phyloP scores from a whole-genome alignment of 2,329 filamentous ascomycete species.

The Cladosporium sp. region DNA sequence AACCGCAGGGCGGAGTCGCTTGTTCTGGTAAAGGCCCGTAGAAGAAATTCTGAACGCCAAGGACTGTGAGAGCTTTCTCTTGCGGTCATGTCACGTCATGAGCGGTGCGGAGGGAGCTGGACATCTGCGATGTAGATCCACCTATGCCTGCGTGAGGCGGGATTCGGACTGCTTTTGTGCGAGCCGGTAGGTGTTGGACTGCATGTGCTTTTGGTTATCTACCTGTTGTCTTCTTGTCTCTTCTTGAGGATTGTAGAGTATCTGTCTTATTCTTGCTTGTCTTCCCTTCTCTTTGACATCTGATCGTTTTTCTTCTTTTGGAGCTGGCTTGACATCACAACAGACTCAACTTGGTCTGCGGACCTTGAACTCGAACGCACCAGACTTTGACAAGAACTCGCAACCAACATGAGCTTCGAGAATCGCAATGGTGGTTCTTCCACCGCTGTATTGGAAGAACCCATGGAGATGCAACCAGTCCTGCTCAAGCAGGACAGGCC shows the following conservation, averaged over 20 bases:
- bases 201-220: neutral
- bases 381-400: neutral
- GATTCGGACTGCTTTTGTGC: neutral
- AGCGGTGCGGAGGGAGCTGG: neutral
- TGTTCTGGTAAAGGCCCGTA: neutral
- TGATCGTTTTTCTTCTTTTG: no score
- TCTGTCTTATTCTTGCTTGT: neutral
- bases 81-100: neutral
- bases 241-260: no score
- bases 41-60: neutral
- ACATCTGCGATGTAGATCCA: neutral
- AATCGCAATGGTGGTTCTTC: slow-evolving; percentile 30
- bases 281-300: neutral
- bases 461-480: slow-evolving; percentile 31
- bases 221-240: neutral
- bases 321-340: neutral
- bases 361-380: neutral
- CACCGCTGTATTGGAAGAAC: slow-evolving; percentile 29
- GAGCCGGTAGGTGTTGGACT: neutral
- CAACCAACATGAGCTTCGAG: slow-evolving; percentile 21
- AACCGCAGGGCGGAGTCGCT: neutral
- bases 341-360: neutral
- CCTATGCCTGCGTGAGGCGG: neutral
- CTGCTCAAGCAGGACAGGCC: slow-evolving; percentile 21
- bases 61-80: neutral